Percentiles rank a stretch among this genome's conserved stretches.
phyloP scores from a whole-genome alignment of 2,329 filamentous ascomycete genomes.

The Trichoderma citrinoviride region DNA sequence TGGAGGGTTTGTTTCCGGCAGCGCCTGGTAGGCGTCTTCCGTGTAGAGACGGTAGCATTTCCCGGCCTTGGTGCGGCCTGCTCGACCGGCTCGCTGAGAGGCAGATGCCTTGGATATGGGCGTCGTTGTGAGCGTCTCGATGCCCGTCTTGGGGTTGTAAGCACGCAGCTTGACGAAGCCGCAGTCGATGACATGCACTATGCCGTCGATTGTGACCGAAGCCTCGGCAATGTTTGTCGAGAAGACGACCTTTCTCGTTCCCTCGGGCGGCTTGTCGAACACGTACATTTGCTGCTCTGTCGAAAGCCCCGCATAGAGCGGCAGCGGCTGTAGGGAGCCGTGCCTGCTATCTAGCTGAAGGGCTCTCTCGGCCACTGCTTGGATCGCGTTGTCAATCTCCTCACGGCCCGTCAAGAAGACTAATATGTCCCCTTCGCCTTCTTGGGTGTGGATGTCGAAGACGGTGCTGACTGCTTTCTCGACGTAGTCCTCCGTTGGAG shows the following conservation, averaged over 20 bases:
- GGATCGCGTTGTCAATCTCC: constrained; percentile 82
- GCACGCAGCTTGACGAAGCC: constrained; percentile 89
- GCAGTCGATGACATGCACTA: constrained; percentile 85
- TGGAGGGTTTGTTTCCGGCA: constrained; percentile 73
- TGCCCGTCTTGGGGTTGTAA: constrained; percentile 79
- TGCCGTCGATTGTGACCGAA: constrained; percentile 88
- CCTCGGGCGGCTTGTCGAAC: constrained; percentile 78
- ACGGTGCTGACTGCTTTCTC: constrained; percentile 79
- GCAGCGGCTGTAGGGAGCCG: constrained; percentile 48
- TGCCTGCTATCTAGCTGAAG: constrained; percentile 49
- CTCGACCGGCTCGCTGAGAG: constrained; percentile 85
- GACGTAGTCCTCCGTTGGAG: constrained; percentile 80
- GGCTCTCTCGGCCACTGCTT: constrained; percentile 72
- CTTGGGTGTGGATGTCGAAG: constrained; percentile 80
- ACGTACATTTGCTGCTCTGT: constrained; percentile 94
- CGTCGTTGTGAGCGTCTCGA: constrained; percentile 80
- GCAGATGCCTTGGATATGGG: constrained; percentile 88
- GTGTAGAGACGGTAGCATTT: constrained; percentile 96
- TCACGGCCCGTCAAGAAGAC: constrained; percentile 91
- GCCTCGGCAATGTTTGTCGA: constrained; percentile 97
- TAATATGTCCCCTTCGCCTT: constrained; percentile 80
- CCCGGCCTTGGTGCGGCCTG: constrained; percentile 82
- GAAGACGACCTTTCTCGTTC: constrained; percentile 86
- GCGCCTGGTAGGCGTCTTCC: constrained; percentile 62
- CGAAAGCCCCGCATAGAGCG: constrained; percentile 83